A percentile compares a stretch with the other conserved stretches of the same genome.
These are phyloP conservation scores for Thraustochytrium sp. DNA, from an alignment of 352 stramenopile species.

Conservation along the genomic window DNA sequence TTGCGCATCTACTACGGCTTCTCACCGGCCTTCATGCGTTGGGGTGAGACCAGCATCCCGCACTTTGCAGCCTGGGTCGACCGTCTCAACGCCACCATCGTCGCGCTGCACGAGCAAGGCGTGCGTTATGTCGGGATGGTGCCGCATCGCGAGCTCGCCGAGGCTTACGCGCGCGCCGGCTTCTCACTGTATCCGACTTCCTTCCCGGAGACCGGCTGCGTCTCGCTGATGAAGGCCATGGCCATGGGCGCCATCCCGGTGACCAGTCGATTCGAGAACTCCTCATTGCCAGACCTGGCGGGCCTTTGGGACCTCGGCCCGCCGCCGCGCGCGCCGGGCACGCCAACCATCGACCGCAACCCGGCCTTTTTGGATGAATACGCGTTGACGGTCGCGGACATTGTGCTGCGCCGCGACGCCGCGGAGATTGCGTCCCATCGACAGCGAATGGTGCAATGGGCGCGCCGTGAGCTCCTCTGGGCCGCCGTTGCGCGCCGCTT, in stretches of 20 bases:
- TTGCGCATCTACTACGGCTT: conserved; percentile 81
- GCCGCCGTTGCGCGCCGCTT: neutral
- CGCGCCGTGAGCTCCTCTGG: neutral
- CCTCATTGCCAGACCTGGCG: conserved; percentile 63
- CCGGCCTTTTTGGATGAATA: neutral
- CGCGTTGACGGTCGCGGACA: neutral
- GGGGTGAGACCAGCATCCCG: conserved; percentile 53
- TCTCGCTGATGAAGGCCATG: conserved; percentile 86
- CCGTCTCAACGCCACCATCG: conserved; percentile 53
- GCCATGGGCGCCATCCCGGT: conserved; percentile 76
- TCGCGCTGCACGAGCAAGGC: conserved; percentile 52
- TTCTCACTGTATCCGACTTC: conserved; percentile 83
- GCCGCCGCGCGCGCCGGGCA: neutral
- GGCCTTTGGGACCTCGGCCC: conserved; percentile 68
- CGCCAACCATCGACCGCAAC: neutral
- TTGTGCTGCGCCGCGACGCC: neutral
- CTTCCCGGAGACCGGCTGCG: conserved; percentile 79
- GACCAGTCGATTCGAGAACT: conserved; percentile 65
- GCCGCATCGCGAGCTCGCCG: conserved; percentile 63
- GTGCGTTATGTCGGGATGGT: conserved; percentile 72
- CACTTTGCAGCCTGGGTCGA: conserved; percentile 63
- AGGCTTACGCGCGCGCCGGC: conserved; percentile 61
- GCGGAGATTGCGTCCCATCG: neutral
- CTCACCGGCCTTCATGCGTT: conserved; percentile 64
- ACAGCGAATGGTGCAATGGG: neutral